Evolutionary conservation across 768 basidiomycete genomes (phyloP).

Genomic region (Atractiella rhizophila): DNA sequence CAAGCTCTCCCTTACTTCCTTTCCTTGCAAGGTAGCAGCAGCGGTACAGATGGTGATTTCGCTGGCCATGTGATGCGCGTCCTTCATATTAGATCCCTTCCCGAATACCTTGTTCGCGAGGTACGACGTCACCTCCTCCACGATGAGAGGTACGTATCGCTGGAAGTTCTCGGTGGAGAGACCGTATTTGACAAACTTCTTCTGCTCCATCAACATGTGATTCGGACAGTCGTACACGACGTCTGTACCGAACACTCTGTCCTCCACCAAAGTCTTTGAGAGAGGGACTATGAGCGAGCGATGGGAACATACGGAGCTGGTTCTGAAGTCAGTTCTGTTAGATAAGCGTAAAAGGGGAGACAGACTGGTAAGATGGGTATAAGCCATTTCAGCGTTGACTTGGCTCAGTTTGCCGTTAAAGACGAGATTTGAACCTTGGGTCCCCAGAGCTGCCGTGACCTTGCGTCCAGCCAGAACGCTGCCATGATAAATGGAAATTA

Average conservation of each 20-base stretch:
- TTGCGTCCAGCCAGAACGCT: constrained; percentile 54
- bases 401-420: constrained; percentile 78
- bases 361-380: constrained; percentile 30
- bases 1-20: constrained; percentile 52
- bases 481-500: not conserved
- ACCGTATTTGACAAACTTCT: constrained; percentile 83
- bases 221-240: constrained; percentile 96
- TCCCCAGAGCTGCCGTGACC: constrained; percentile 69
- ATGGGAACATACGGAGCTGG: constrained; percentile 1
- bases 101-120: constrained; percentile 8
- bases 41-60: constrained; percentile 92
- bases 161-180: constrained; percentile 76
- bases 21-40: constrained; percentile 73
- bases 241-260: constrained; percentile 85
- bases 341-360: no score
- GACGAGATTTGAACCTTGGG: constrained; percentile 79
- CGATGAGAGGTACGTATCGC: constrained; percentile 33
- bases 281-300: no score
- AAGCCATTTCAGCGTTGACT: constrained; percentile 88
- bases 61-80: constrained; percentile 42
- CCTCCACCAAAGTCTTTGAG: no score
- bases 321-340: no score
- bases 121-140: constrained; percentile 12
- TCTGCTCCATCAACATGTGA: constrained; percentile 93
- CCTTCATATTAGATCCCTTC: constrained; percentile 22